phyloP scores from a whole-genome alignment of 140 eudicot species.

The Bidens hawaiensis region DNA sequence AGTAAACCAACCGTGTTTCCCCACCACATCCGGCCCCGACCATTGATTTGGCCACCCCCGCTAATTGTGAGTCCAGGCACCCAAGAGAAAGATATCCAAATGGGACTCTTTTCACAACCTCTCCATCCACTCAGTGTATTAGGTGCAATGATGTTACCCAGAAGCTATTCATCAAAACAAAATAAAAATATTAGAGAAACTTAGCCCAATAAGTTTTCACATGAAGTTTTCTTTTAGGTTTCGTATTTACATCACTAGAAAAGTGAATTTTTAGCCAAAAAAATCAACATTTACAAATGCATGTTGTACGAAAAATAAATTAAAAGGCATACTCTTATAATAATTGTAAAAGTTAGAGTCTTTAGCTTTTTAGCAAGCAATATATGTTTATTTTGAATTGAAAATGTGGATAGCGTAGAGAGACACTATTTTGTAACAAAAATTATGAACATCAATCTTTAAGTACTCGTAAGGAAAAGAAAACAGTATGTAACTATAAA shows the following conservation, averaged over 20 bases:
- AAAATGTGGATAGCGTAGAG: background rate
- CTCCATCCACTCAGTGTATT: constrained; percentile 23
- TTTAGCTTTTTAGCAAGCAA: background rate
- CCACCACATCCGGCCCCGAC: constrained; percentile 34
- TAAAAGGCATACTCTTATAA: too few relatives aligned
- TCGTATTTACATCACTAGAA: too few relatives aligned
- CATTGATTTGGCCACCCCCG: constrained; percentile 29
- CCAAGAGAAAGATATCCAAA: constrained; percentile 20
- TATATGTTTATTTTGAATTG: background rate
- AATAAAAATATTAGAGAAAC: background rate
- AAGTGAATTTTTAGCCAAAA: too few relatives aligned
- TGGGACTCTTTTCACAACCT: background rate
- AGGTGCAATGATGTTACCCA: constrained; percentile 31
- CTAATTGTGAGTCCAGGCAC: constrained; percentile 22
- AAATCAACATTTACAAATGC: too few relatives aligned
- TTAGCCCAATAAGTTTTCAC: background rate
- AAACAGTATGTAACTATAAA: too few relatives aligned
- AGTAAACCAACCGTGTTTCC: constrained; percentile 1
- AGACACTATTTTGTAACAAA: background rate
- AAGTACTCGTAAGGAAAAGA: too few relatives aligned
- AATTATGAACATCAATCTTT: background rate
- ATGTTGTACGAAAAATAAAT: too few relatives aligned
- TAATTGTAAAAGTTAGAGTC: too few relatives aligned
- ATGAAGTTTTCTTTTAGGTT: background rate
- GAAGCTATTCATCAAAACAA: constrained; percentile 13